These are phyloP conservation scores for Phellopilus nigrolimitatus DNA, from an alignment of 1,284 basidiomycete genomes.

Conservation along the genomic window DNA sequence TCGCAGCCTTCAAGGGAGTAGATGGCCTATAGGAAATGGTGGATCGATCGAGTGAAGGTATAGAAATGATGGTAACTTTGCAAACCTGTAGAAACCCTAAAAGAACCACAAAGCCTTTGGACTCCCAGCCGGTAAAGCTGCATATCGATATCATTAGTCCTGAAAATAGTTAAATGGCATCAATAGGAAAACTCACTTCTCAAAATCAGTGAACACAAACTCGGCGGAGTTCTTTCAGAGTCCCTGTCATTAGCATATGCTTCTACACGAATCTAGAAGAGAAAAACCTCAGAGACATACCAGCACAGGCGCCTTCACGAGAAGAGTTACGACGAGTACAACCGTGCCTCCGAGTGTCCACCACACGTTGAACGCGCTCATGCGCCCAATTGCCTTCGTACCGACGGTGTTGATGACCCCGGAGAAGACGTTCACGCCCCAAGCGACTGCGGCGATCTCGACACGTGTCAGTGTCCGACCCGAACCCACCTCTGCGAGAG, in stretches of 20 bases:
- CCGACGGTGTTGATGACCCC: slow-evolving; percentile 52
- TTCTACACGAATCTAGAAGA: neutral
- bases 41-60: neutral
- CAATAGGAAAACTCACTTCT: slow-evolving; percentile 44
- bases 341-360: slow-evolving; percentile 60
- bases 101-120: slow-evolving; percentile 52
- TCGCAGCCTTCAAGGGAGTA: slow-evolving; percentile 62
- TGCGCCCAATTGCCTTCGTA: slow-evolving; percentile 51
- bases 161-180: too few relatives aligned
- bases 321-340: slow-evolving; percentile 48
- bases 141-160: neutral
- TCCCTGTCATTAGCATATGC: neutral
- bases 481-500: slow-evolving; percentile 46
- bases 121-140: slow-evolving; percentile 54
- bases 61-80: neutral
- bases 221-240: slow-evolving; percentile 45
- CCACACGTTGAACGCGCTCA: slow-evolving; percentile 56
- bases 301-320: slow-evolving; percentile 52
- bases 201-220: slow-evolving; percentile 55
- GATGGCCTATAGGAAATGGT: slow-evolving; percentile 37
- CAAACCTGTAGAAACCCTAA: slow-evolving; percentile 53
- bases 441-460: slow-evolving; percentile 51
- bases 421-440: slow-evolving; percentile 52
- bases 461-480: slow-evolving; percentile 42
- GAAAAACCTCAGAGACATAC: slow-evolving; percentile 27